A percentile compares a stretch with the other conserved stretches of the same genome.
Evolutionary conservation across 495 filamentous ascomycete species (phyloP).

Genomic region (Neurospora sp.): DNA sequence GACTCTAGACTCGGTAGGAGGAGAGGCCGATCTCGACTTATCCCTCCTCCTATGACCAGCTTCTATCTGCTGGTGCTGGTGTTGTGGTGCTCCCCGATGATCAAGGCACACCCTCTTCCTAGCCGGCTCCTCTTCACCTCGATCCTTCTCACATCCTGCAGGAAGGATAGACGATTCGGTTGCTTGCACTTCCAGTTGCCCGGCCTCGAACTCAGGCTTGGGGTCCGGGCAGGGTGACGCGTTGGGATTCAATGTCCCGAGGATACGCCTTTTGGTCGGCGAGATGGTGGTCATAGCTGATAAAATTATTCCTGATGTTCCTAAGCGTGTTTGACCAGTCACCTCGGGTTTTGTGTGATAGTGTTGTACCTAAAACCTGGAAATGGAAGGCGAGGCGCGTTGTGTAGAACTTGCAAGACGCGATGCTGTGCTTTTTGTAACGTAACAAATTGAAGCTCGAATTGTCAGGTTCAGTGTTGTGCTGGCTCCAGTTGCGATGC

Average conservation of each 20-base stretch:
- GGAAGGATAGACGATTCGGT: neutral
- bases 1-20: neutral
- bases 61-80: neutral
- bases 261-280: conserved; percentile 36
- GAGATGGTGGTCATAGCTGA: conserved; percentile 5
- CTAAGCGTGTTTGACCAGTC: neutral
- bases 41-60: neutral
- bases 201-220: neutral
- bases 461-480: neutral
- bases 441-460: neutral
- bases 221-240: conserved; percentile 11
- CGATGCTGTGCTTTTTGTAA: neutral
- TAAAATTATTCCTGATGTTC: too few species aligned
- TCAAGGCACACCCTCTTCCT: conserved; percentile 7
- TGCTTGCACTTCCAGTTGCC: neutral
- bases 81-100: neutral
- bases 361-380: neutral
- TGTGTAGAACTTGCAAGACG: neutral
- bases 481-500: neutral
- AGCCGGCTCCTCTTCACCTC: conserved; percentile 2
- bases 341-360: neutral
- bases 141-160: neutral
- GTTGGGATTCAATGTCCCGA: conserved; percentile 34
- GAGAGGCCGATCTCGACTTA: neutral
- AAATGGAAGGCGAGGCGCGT: neutral